Base-by-base conservation (phyloP, 2,329 filamentous ascomycete genomes). In the Pseudocercospora pini-densiflorae region DNA sequence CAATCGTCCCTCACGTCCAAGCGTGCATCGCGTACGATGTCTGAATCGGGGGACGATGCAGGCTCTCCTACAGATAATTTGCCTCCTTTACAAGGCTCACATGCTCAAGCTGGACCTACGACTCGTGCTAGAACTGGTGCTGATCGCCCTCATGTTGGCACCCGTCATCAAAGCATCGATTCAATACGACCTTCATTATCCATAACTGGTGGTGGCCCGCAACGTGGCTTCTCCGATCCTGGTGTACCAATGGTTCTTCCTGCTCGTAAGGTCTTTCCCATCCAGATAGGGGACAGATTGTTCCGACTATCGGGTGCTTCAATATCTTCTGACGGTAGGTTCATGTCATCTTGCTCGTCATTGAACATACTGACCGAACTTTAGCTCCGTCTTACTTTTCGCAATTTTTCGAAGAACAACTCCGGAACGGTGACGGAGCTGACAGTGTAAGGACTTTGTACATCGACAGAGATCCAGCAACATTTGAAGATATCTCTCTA, bases 301-400 rank as follows among this genome's bases (percentile, higher is more conserved):
- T 92, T 91, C 77, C 83, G 87, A 66, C 79, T 91, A 55, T 91
- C 89, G 9, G 89, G 89, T 33, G 89, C 89, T 12, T 91, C 88
- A 58, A 87, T 92, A 65, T 88, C 88, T 63, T 91, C 88, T 70
- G 89, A 92, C 87, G 89, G 89, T 91, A 79, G 82, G 87, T 45
- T 8, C 33, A 29, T 61, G 67, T 51, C 49, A 24, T 8, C 62
- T 53, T n/a, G 6, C 14, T 10, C 8, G 31, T 7, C 2, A 3
- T 19, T 7, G 24, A 19, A 7, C 5, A 67, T 66, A 75, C 83
- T 88, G 79, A 88, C 77, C 81, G 76, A 77, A 33, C 5, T 82
- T 83, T 81, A 97, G 94, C 93, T 75, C 94, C 94, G 65, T 97
- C 94, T 59, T 97, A 97, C 79, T 97, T 98, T 81, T 97, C 94